phyloP scores from a whole-genome alignment of 805 yeast genomes.

The Ogataea ganodermae region DNA sequence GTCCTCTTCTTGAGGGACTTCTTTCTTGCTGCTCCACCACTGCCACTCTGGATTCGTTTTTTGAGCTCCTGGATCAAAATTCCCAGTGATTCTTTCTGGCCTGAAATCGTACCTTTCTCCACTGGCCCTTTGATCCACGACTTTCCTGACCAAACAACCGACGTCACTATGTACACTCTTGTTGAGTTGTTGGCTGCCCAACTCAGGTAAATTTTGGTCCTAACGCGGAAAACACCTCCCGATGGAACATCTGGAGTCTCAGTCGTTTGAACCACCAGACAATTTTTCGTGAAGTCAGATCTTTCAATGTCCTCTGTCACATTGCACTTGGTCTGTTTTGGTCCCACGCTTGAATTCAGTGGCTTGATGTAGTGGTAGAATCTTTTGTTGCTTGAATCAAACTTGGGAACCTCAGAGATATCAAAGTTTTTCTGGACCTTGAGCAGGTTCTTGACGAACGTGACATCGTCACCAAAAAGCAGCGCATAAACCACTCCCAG shows the following conservation, averaged over 20 bases:
- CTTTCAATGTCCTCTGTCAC: constrained; percentile 61
- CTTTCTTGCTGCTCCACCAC: constrained; percentile 6
- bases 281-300: constrained; percentile 47
- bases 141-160: constrained; percentile 70
- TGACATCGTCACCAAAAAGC: constrained; percentile 62
- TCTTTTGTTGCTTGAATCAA: constrained; percentile 41
- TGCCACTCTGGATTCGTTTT: constrained; percentile 34
- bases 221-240: constrained; percentile 65
- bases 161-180: constrained; percentile 51
- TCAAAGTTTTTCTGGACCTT: constrained; percentile 66
- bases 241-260: constrained; percentile 84
- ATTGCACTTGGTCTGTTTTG: constrained; percentile 69
- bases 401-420: constrained; percentile 50
- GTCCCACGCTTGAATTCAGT: constrained; percentile 67
- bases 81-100: constrained; percentile 63
- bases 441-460: constrained; percentile 46
- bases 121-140: constrained; percentile 79
- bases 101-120: constrained; percentile 72
- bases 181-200: constrained; percentile 67
- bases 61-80: constrained; percentile 50
- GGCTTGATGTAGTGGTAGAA: constrained; percentile 64
- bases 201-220: constrained; percentile 55
- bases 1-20: constrained; percentile 13
- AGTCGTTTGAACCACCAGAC: constrained; percentile 57
- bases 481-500: constrained; percentile 59